Evolutionary conservation across 2,329 filamentous ascomycete species (phyloP).

Genomic region (Colletotrichum liaoningense): DNA sequence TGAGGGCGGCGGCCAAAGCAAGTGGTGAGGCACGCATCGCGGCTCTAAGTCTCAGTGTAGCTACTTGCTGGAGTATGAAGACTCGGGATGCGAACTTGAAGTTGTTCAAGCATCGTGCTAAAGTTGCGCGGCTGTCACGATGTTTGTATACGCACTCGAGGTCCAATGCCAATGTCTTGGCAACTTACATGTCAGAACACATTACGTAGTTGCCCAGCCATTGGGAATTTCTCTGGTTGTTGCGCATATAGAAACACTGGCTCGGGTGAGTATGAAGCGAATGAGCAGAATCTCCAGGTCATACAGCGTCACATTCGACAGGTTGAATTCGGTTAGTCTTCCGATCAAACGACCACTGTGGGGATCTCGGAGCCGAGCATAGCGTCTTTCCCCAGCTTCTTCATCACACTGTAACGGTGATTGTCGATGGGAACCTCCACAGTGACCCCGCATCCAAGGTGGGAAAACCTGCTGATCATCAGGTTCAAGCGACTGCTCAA

Average conservation of each 20-base stretch:
- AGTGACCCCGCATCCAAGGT: neutral
- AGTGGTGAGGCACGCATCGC: slow-evolving; percentile 9
- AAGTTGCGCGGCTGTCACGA: neutral
- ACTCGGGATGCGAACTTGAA: neutral
- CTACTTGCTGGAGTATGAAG: neutral
- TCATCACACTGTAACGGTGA: neutral
- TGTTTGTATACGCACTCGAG: neutral
- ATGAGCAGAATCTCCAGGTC: neutral
- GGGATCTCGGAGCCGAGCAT: slow-evolving; percentile 13
- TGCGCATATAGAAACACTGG: neutral
- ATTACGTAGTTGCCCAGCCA: slow-evolving; percentile 4
- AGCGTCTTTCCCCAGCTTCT: neutral
- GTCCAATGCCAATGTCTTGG: neutral
- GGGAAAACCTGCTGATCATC: slow-evolving; percentile 6
- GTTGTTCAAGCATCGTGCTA: neutral
- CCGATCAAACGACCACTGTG: neutral
- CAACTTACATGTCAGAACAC: neutral
- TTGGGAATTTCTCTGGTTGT: neutral
- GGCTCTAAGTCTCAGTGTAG: neutral
- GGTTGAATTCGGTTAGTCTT: neutral
- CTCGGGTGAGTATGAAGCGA: slow-evolving; percentile 5
- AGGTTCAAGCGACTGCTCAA: neutral
- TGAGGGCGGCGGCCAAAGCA: slow-evolving; percentile 9
- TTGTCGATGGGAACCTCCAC: neutral
- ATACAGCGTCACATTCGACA: neutral